These are phyloP conservation scores for Sedum album DNA, from an alignment of 164 flowering plant genomes.

Conservation along the genomic window DNA sequence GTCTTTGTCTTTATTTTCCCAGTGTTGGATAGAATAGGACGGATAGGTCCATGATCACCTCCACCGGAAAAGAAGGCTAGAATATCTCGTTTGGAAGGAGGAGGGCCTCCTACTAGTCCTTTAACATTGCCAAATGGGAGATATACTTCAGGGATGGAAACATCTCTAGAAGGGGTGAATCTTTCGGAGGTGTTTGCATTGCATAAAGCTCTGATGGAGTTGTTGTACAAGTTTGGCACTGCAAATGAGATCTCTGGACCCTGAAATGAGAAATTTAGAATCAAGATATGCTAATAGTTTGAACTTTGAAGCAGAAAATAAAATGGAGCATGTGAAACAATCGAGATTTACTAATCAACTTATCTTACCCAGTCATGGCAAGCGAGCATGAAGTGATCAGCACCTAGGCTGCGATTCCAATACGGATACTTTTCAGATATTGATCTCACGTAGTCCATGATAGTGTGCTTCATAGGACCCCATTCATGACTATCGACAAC, in stretches of 20 bases:
- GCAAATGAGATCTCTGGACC: slow-evolving; percentile 49
- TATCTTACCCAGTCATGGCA: slow-evolving; percentile 11
- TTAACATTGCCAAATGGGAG: slow-evolving; percentile 26
- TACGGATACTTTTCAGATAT: slow-evolving; percentile 5
- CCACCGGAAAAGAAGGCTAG: slow-evolving; percentile 70
- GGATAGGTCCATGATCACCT: slow-evolving; percentile 47
- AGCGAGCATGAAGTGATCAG: slow-evolving; percentile 8
- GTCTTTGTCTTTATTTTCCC: slow-evolving; percentile 53
- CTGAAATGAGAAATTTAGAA: slow-evolving; percentile 17
- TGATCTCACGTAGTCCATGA: slow-evolving; percentile 26
- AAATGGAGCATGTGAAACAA: not conserved
- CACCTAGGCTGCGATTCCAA: slow-evolving; percentile 9
- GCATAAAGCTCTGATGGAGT: slow-evolving; percentile 55
- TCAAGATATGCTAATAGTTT: not conserved
- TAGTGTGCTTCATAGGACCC: slow-evolving; percentile 34
- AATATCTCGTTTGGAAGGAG: slow-evolving; percentile 38
- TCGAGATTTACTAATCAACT: no score
- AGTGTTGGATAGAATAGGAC: slow-evolving; percentile 53
- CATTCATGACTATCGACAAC: slow-evolving; percentile 34
- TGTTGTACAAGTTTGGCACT: slow-evolving; percentile 30
- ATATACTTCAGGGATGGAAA: slow-evolving; percentile 55
- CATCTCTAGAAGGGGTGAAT: slow-evolving; percentile 48
- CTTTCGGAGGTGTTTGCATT: slow-evolving; percentile 62
- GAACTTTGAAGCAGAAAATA: not conserved
- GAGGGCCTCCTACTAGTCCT: slow-evolving; percentile 45